A percentile compares a stretch with the other conserved stretches of the same genome.
phyloP scores from a whole-genome alignment of 2,329 filamentous ascomycete genomes.

The Xylaria digitata region DNA sequence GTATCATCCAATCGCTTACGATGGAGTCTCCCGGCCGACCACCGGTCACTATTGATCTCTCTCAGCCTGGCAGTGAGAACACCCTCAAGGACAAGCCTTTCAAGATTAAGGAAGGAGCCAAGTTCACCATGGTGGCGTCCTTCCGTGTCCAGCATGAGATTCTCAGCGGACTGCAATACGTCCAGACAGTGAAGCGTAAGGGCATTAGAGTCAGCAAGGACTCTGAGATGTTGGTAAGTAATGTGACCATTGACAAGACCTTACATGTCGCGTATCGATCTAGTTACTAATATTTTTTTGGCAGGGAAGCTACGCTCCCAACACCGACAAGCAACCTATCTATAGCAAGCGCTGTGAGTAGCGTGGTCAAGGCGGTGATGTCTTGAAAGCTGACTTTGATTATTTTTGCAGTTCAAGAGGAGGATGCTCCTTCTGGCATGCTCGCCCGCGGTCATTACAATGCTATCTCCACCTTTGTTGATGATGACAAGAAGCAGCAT shows the following conservation, averaged over 20 bases:
- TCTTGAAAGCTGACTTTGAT: slow-evolving; percentile 27
- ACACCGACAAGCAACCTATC: slow-evolving; percentile 84
- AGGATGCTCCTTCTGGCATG: slow-evolving; percentile 93
- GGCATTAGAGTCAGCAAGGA: slow-evolving; percentile 90
- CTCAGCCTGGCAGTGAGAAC: slow-evolving; percentile 75
- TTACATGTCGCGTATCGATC: slow-evolving; percentile 6
- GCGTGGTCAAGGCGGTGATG: background rate
- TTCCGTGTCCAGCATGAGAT: slow-evolving; percentile 99
- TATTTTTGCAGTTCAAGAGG: slow-evolving; percentile 77
- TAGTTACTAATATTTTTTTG: slow-evolving; percentile 42
- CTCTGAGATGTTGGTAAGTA: slow-evolving; percentile 94
- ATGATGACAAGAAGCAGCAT: slow-evolving; percentile 93
- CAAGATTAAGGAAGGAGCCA: slow-evolving; percentile 94
- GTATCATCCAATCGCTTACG: slow-evolving; percentile 91
- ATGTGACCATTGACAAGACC: background rate
- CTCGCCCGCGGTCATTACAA: slow-evolving; percentile 90
- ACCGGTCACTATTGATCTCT: slow-evolving; percentile 91
- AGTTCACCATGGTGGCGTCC: slow-evolving; percentile 92
- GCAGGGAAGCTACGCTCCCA: slow-evolving; percentile 92
- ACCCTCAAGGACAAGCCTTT: slow-evolving; percentile 92
- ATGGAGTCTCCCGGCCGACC: slow-evolving; percentile 85
- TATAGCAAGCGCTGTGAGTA: slow-evolving; percentile 93
- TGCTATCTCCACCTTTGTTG: slow-evolving; percentile 88
- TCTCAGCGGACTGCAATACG: slow-evolving; percentile 92
- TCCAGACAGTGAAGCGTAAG: slow-evolving; percentile 93